Conservation (phyloP, 2,329 filamentous ascomycete genomes). For the Endoconidiophora polonica region DNA sequence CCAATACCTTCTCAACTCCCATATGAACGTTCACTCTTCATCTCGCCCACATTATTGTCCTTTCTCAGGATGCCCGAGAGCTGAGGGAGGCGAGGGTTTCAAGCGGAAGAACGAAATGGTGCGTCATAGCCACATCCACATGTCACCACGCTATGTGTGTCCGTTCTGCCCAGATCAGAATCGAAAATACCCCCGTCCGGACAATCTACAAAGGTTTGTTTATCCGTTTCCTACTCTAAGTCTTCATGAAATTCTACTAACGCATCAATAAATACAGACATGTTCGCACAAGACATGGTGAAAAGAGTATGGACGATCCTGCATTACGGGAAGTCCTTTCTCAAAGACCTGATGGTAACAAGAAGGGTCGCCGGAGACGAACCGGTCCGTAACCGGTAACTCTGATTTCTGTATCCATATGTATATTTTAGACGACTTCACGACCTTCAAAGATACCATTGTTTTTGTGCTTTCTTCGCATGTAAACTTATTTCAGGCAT, state of each 20-base stretch:
- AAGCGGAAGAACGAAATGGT: conserved; percentile 63
- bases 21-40: conserved; percentile 55
- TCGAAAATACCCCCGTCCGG: conserved; percentile 85
- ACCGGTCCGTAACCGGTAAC: conserved; percentile 24
- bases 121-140: conserved; percentile 70
- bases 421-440: background rate
- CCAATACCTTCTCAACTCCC: conserved; percentile 61
- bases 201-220: conserved; percentile 79
- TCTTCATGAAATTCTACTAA: background rate
- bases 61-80: conserved; percentile 43
- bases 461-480: background rate
- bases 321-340: conserved; percentile 66
- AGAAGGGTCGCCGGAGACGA: conserved; percentile 60
- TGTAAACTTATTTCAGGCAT: background rate
- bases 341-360: conserved; percentile 70
- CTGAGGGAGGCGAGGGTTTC: conserved; percentile 49
- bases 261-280: conserved; percentile 40
- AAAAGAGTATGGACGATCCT: conserved; percentile 79
- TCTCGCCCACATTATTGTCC: conserved; percentile 49
- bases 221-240: background rate
- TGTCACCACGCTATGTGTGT: conserved; percentile 87
- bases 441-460: background rate
- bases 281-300: conserved; percentile 78
- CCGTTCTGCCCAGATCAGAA: conserved; percentile 90
- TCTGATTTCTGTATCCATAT: background rate